Evolutionary conservation across 108 stramenopile genomes (phyloP).

Genomic region (Pseudonitzschia multiseries): DNA sequence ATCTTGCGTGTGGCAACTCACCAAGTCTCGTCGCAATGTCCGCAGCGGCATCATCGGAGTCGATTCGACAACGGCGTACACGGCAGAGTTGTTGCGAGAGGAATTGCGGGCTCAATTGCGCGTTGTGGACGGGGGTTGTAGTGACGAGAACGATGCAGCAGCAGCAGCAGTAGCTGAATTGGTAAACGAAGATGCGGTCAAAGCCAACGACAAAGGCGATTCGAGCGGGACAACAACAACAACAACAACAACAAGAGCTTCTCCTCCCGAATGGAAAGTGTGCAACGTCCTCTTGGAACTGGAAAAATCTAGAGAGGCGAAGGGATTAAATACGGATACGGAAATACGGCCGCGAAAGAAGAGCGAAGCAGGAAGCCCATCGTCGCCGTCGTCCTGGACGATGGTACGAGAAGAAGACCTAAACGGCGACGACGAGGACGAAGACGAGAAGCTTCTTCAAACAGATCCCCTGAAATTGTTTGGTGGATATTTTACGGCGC

Average conservation of each 20-base stretch:
- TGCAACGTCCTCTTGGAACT: slow-evolving; percentile 4
- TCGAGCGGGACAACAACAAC: not conserved
- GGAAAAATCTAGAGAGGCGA: not conserved
- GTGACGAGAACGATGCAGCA: not conserved
- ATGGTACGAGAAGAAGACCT: not conserved
- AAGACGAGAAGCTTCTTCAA: slow-evolving; percentile 12
- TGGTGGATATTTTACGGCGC: slow-evolving; percentile 27
- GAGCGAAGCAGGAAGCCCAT: not conserved
- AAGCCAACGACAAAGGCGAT: not conserved
- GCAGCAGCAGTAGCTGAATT: too few relatives aligned
- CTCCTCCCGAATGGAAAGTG: slow-evolving; percentile 17
- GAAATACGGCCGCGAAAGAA: slow-evolving; percentile 3
- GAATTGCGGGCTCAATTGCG: slow-evolving; percentile 26
- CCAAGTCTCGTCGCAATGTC: slow-evolving; percentile 32
- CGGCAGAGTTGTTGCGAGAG: slow-evolving; percentile 28
- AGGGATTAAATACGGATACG: not conserved
- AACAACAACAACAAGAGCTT: not conserved
- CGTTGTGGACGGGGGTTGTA: not conserved
- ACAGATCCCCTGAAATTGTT: slow-evolving; percentile 41
- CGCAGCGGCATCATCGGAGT: slow-evolving; percentile 14
- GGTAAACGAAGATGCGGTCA: slow-evolving; percentile 5
- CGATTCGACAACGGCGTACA: slow-evolving; percentile 14
- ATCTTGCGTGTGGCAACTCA: slow-evolving; percentile 30
- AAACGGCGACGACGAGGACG: slow-evolving; percentile 10
- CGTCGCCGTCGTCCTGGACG: not conserved